Base-by-base conservation (phyloP, 805 yeast genomes). In the Sugiyamaella americana region DNA sequence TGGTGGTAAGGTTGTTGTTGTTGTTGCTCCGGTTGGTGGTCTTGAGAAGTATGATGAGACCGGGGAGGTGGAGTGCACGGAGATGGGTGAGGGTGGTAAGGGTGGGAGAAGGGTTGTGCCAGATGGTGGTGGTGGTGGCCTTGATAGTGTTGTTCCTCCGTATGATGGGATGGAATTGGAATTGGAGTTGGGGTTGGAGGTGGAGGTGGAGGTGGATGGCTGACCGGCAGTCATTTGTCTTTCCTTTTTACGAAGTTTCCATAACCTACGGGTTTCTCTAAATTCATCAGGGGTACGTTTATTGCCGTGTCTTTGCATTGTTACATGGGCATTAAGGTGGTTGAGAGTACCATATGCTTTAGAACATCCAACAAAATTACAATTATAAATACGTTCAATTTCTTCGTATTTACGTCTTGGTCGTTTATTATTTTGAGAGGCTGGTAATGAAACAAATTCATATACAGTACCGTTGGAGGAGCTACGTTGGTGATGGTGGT, bases 331-430 rank as follows among this genome's bases (percentile, higher is more conserved):
- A 53, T 78, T 78, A 30, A 78, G 61, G 57, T 78, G 83, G 57
- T 78, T 78, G 36, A 78, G 65, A 3, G 83, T 78, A 11, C 83
- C 83, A 55, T 78, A 78, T 5, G 76, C 73, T 60, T 78, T 78
- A 5, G 66, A 61, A 50, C 83, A 78, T 8, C 66, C 67, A 21
- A 63, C 61, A 52, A 57, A 71, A 44, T 67, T 74, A 58, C 83
- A 78, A 19, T 62, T 65, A 58, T 78, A 78, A 3, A 76, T 53
- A 40, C 83, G 68, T 49, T 75, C 79, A 56, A 78, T 75, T 56
- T 78, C 82, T 46, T 73, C 71, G 41, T 73, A 76, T 47, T 71
- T 73, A 43, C 81, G 66, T 49, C 83, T 67, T 16, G 76, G 78
- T 40, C 83, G 67, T 54, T 72, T 72, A 58, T 45, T 57, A 50